Evolutionary conservation across 495 filamentous ascomycete species (phyloP).

Genomic region (Sphaerosporella brunnea): DNA sequence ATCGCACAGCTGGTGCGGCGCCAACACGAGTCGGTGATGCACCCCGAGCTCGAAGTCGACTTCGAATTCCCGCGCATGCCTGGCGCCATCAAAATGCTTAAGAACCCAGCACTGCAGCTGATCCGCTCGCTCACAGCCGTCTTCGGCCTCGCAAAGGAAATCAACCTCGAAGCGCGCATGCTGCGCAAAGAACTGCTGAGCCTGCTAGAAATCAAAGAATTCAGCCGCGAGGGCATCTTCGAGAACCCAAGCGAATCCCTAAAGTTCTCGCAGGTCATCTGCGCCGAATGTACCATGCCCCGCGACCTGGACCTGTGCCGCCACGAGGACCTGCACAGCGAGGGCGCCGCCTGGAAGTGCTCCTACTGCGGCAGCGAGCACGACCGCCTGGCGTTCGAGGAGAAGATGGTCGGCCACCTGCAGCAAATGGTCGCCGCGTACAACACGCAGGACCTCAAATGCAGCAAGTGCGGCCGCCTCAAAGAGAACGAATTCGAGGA

Average conservation of each 20-base stretch:
- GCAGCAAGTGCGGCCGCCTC: slow-evolving; percentile 44
- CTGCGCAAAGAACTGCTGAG: slow-evolving; percentile 75
- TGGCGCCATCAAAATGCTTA: slow-evolving; percentile 41
- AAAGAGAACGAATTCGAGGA: slow-evolving; percentile 89
- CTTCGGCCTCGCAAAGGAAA: slow-evolving; percentile 70
- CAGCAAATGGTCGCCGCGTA: slow-evolving; percentile 60
- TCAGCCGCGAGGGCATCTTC: slow-evolving; percentile 71
- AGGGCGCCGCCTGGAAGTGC: slow-evolving; percentile 45
- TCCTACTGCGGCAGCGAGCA: slow-evolving; percentile 51
- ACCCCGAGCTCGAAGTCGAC: slow-evolving; percentile 71
- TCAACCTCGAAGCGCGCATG: slow-evolving; percentile 66
- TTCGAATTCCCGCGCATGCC: slow-evolving; percentile 75
- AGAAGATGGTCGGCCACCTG: slow-evolving; percentile 59
- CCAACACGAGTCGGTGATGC: slow-evolving; percentile 75
- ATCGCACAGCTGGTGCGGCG: slow-evolving; percentile 59
- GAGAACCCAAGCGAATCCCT: slow-evolving; percentile 65
- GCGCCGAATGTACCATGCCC: slow-evolving; percentile 69
- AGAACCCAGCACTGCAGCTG: slow-evolving; percentile 72
- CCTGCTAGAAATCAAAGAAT: slow-evolving; percentile 86
- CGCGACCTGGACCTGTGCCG: slow-evolving; percentile 86
- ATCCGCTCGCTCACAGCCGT: slow-evolving; percentile 85
- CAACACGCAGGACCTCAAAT: slow-evolving; percentile 81
- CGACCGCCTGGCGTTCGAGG: slow-evolving; percentile 61
- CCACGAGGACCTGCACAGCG: slow-evolving; percentile 62
- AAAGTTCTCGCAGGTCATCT: slow-evolving; percentile 56